A percentile compares a stretch with the other conserved stretches of the same genome.
These are phyloP conservation scores for Penicillium sp. DNA, from an alignment of 2,329 filamentous ascomycete species.

Conservation along the genomic window DNA sequence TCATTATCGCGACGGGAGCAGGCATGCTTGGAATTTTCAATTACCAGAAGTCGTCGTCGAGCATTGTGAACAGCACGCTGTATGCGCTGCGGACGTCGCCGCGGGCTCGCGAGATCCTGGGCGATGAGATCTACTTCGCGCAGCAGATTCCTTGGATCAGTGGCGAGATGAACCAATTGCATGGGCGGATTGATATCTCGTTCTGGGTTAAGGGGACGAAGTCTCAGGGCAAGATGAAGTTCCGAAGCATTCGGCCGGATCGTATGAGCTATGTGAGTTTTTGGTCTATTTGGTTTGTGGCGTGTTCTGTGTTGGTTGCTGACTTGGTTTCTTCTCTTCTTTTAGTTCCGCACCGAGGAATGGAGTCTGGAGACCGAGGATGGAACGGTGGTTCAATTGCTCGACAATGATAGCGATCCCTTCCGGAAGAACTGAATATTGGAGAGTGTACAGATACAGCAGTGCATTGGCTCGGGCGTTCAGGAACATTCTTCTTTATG, in stretches of 20 bases:
- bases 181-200: slow-evolving; percentile 76
- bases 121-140: slow-evolving; percentile 77
- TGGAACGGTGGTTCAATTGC: slow-evolving; percentile 62
- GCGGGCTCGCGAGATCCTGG: slow-evolving; percentile 65
- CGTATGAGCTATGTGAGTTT: slow-evolving; percentile 51
- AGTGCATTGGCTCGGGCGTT: slow-evolving; percentile 22
- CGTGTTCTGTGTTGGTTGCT: neutral
- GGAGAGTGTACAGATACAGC: slow-evolving; percentile 28
- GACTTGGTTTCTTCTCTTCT: slow-evolving; percentile 3
- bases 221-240: slow-evolving; percentile 63
- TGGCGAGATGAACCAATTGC: slow-evolving; percentile 85
- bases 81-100: slow-evolving; percentile 81
- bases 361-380: slow-evolving; percentile 72
- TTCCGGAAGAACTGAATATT: slow-evolving; percentile 47
- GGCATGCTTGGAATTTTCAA: slow-evolving; percentile 90
- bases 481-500: slow-evolving; percentile 9
- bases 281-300: neutral
- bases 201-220: slow-evolving; percentile 79
- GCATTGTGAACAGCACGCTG: slow-evolving; percentile 75
- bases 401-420: slow-evolving; percentile 61
- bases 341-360: slow-evolving; percentile 72
- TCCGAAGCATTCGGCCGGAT: slow-evolving; percentile 64
- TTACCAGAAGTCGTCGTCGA: slow-evolving; percentile 90
- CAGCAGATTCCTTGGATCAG: slow-evolving; percentile 72
- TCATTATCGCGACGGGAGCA: slow-evolving; percentile 60